Evolutionary conservation across 2,329 filamentous ascomycete species (phyloP), one percentile per base, ranked within the genome.

Genomic region (Dactylella cylindrospora): DNA sequence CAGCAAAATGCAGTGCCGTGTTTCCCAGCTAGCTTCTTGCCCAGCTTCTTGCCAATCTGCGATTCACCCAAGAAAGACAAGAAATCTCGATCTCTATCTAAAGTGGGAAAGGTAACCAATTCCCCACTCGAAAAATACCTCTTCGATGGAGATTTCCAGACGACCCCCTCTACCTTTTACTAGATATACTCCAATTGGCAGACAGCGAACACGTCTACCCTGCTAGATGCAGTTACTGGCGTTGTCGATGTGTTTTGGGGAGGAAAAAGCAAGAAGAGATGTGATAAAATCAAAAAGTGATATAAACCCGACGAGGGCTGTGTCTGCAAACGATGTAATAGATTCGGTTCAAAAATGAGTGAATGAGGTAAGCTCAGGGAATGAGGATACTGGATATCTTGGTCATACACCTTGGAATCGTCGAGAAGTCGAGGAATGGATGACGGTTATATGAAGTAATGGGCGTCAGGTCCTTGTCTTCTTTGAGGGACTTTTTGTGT

Each of bases 161-260:
- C n/a, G n/a, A n/a, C n/a, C n/a, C n/a, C n/a, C n/a, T n/a, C n/a
- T n/a, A n/a, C n/a, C n/a, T n/a, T n/a, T n/a, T n/a, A n/a, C n/a
- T n/a, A n/a, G n/a, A 15, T 20, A 17, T 36, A 25, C 29, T 49
- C 55, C 55, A 61, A 61, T 61, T 19, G 47, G 29, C 29, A 29
- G 12, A 20, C 40, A 25, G 41, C 47, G 55, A 61, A 61, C 55
- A 61, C 55, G 55, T 61, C 47, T 52, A 47, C 55, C 55, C 41
- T 61, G 55, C 47, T 49, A 25, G 19, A 19, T 33, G 29, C 29
- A 47, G 40, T 43, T 41, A 41, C 35, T 53, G 40, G 41, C 28
- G 23, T 41, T 46, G 41, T 28, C 40, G 32, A 26, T 38, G 5
- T 17, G 35, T 20, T 36, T 57, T 22, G 25, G 12, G 15, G 23